Evolutionary conservation across 176 grass and related monocot species (phyloP).

Genomic region (Olyra latifolia): DNA sequence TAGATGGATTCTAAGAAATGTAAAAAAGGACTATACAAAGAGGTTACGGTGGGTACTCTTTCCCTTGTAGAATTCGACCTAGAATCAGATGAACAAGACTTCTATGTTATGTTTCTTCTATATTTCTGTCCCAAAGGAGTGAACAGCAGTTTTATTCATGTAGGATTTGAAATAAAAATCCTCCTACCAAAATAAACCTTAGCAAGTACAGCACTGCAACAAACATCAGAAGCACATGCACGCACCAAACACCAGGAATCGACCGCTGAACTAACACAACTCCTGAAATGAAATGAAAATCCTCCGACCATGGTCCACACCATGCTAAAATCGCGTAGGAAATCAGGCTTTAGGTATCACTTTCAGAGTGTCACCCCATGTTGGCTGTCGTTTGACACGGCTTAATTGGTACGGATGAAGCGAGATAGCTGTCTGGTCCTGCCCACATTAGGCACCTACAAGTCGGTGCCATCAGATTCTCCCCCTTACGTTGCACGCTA

Average conservation of each 20-base stretch:
- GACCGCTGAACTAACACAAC: neutral
- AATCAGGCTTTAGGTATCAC: neutral
- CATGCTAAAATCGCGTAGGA: neutral
- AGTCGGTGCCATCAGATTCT: conserved; percentile 13
- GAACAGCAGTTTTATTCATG: too few species aligned
- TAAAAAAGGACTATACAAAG: too few species aligned
- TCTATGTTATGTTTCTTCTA: too few species aligned
- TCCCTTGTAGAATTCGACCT: too few species aligned
- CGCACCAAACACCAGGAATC: neutral
- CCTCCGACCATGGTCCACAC: neutral
- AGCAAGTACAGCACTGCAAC: neutral
- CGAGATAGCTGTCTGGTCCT: too few species aligned
- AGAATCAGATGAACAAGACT: too few species aligned
- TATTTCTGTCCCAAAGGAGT: too few species aligned
- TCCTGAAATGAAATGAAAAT: neutral
- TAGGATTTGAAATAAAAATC: too few species aligned
- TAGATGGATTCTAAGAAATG: too few species aligned
- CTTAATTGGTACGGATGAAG: neutral
- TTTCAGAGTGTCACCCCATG: conserved; percentile 4
- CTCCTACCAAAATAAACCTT: too few species aligned
- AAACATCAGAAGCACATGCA: neutral
- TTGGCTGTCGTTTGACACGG: neutral
- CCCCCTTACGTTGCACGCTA: too few species aligned
- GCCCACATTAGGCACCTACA: neutral
- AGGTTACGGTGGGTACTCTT: too few species aligned